Evolutionary conservation across 2,329 filamentous ascomycete species (phyloP).

Genomic region (Fusarium anthophilum): DNA sequence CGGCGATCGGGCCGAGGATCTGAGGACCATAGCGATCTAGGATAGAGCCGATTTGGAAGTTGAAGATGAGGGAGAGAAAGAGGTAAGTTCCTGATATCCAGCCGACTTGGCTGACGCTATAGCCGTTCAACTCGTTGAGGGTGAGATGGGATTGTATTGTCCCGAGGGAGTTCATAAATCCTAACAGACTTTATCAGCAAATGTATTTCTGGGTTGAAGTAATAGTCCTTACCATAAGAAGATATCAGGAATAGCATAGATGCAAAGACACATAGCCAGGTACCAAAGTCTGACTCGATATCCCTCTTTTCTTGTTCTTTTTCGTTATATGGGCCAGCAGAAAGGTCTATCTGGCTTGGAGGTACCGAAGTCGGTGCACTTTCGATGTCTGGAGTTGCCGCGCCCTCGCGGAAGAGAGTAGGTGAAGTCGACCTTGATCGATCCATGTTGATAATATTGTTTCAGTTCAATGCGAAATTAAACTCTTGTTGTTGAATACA

Average conservation of each 20-base stretch:
- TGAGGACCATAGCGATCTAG: slow-evolving; percentile 58
- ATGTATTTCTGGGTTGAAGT: fast-evolving
- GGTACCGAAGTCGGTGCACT: not conserved
- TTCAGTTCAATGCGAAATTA: not conserved
- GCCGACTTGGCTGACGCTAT: slow-evolving; percentile 54
- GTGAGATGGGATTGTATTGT: slow-evolving; percentile 57
- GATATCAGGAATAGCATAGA: slow-evolving; percentile 31
- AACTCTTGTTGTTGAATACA: not conserved
- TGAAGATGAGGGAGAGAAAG: slow-evolving; percentile 55
- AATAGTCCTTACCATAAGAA: slow-evolving; percentile 9
- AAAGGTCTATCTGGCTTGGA: not conserved
- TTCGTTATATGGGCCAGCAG: not conserved
- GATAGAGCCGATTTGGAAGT: slow-evolving; percentile 57
- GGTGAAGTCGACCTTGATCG: not conserved
- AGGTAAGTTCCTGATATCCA: slow-evolving; percentile 58
- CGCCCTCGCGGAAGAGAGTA: not conserved
- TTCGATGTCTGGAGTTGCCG: not conserved
- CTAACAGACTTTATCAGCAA: slow-evolving; percentile 20
- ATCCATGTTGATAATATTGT: not conserved
- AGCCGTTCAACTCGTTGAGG: slow-evolving; percentile 52
- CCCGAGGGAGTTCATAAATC: slow-evolving; percentile 57
- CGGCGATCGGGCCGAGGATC: slow-evolving; percentile 50
- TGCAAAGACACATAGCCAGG: slow-evolving; percentile 30
- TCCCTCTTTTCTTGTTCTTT: not conserved
- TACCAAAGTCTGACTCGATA: slow-evolving; percentile 12